Base-by-base conservation (phyloP, 1,284 basidiomycete genomes). In the Fomes fomentarius region DNA sequence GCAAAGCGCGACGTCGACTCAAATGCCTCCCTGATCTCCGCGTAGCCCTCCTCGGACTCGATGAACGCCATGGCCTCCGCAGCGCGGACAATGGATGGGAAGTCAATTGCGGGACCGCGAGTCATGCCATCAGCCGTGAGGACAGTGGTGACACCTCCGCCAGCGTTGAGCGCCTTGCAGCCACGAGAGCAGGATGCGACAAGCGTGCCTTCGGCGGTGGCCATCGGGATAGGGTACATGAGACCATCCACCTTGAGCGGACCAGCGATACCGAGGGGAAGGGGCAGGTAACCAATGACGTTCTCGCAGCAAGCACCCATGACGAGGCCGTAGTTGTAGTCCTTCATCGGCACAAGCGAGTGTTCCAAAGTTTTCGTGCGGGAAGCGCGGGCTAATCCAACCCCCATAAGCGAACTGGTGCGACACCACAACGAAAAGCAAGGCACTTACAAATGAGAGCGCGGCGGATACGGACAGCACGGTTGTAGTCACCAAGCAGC, bases 241-340 rank as follows among this genome's bases (percentile, higher is more conserved):
- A 85, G 79, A 35, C 93, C 94, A 64, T 99, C 97, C 68, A 99
- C 84, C 52, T 85, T 92, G 45, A 99, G 84, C 2, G 97, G 97
- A 6, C 97, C 97, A 5, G 97, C 97, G 58, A 99, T 92, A 67
- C 97, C 97, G 50, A 99, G 85, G 0, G 97, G 97, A 33, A 99
- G 74, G 21, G 97, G 97, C 74, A 98, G 96, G 72, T 91, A 99
- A 21, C 97, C 97, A 43, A 99, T 86, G 45, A 99, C 97, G 71
- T 99, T 99, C 76, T 99, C 97, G 74, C 97, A 99, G 76, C 97
- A 99, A 4, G 96, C 96, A 57, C 96, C 96, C 62, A 96, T 85
- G 49, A 99, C 95, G 24, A 91, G 86, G 35, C 89, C 87, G 76
- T 99, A 99, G 74, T 98, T 94, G 74, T 97, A 99, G 71, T 89